Evolutionary conservation across 257 asterid genomes (phyloP).

Genomic region (Penstemon barbatus): DNA sequence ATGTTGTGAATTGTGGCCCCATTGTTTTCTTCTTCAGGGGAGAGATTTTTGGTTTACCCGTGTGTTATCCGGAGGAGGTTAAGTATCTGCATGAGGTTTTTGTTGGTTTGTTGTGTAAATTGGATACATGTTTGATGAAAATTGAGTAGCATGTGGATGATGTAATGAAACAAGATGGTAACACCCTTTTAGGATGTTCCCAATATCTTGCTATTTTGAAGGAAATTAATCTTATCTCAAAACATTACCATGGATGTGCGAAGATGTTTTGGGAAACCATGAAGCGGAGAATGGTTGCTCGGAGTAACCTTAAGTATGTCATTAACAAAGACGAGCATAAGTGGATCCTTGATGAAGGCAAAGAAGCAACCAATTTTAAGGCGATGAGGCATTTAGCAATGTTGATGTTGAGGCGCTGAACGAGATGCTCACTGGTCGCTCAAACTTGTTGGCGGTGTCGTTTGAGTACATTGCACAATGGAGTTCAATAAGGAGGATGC

Average conservation of each 20-base stretch:
- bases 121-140: constrained; percentile 53
- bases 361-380: constrained; percentile 79
- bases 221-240: constrained; percentile 63
- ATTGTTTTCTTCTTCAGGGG: constrained; percentile 38
- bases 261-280: constrained; percentile 62
- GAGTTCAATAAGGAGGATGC: constrained; percentile 98
- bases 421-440: constrained; percentile 95
- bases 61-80: constrained; percentile 43
- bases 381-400: constrained; percentile 76
- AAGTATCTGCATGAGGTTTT: constrained; percentile 41
- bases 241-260: constrained; percentile 52
- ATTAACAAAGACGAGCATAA: constrained; percentile 66
- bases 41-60: constrained; percentile 32
- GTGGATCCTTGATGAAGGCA: constrained; percentile 74
- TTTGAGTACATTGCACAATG: constrained; percentile 78
- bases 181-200: constrained; percentile 29
- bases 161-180: constrained; percentile 39
- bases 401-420: constrained; percentile 81
- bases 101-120: constrained; percentile 49
- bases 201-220: constrained; percentile 71
- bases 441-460: constrained; percentile 74
- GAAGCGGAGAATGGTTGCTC: constrained; percentile 56
- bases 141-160: constrained; percentile 48
- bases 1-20: constrained; percentile 32
- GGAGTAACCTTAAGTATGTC: constrained; percentile 64